Conservation (phyloP, 2,329 filamentous ascomycete genomes). For the Fusarium camptoceras region DNA sequence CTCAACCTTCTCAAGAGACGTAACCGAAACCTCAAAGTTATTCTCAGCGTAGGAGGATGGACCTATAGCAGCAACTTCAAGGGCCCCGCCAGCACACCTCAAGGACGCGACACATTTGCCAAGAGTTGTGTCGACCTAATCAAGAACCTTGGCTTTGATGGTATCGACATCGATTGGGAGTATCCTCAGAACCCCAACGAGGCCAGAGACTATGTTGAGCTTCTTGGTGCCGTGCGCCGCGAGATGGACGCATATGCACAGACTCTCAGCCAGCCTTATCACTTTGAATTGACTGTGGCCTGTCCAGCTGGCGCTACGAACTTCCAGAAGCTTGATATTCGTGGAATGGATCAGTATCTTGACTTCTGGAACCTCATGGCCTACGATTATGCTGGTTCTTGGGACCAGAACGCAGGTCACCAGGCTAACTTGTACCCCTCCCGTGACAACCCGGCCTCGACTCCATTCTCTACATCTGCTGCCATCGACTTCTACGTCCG, state of each 20-base stretch:
- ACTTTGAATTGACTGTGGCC: constrained; percentile 74
- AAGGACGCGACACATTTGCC: constrained; percentile 79
- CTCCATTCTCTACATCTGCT: constrained; percentile 80
- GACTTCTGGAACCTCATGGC: constrained; percentile 89
- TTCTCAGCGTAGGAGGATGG: constrained; percentile 92
- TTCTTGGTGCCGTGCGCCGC: constrained; percentile 66
- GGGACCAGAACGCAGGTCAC: constrained; percentile 79
- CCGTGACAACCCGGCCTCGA: constrained; percentile 67
- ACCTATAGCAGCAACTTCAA: constrained; percentile 89
- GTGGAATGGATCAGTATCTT: constrained; percentile 72
- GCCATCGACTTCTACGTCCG: constrained; percentile 78
- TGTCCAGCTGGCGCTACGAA: constrained; percentile 72
- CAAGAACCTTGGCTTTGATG: constrained; percentile 83
- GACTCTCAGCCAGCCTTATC: constrained; percentile 57
- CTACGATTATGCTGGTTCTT: constrained; percentile 88
- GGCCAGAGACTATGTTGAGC: constrained; percentile 68
- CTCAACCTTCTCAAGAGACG: constrained; percentile 83
- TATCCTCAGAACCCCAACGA: constrained; percentile 68
- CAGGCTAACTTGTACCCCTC: constrained; percentile 81
- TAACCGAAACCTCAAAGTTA: constrained; percentile 85
- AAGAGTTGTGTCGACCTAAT: constrained; percentile 78
- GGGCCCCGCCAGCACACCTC: constrained; percentile 75
- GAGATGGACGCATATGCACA: constrained; percentile 69
- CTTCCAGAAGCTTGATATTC: constrained; percentile 71
- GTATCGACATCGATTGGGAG: constrained; percentile 77